These are phyloP conservation scores for Chrysanthemum seticuspe DNA, from an alignment of 129 eudicot species.

Conservation along the genomic window DNA sequence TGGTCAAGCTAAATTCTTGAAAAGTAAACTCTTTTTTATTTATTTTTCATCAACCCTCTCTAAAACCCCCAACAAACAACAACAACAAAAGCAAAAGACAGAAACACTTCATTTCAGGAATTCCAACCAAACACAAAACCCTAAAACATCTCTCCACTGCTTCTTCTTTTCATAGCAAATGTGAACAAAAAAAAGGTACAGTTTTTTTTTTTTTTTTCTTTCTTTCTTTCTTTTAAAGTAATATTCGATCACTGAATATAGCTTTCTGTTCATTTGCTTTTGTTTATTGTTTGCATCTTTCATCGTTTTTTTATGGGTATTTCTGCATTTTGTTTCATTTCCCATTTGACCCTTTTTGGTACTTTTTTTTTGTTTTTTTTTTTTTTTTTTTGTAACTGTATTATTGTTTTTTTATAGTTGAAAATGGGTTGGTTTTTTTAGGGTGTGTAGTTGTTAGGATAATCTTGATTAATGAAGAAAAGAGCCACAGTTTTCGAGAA, in stretches of 20 bases:
- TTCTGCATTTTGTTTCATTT: no score
- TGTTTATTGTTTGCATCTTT: not conserved
- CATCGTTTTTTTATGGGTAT: not conserved
- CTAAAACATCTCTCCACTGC: not conserved
- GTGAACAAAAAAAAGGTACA: constrained; percentile 22
- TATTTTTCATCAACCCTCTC: not conserved
- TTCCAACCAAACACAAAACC: not conserved
- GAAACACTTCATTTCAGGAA: not conserved
- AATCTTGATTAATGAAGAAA: no score
- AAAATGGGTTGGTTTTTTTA: no score
- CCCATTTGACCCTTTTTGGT: no score
- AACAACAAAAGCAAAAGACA: no score
- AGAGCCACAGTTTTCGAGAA: no score
- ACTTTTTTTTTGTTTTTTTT: not conserved
- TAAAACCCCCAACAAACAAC: not conserved
- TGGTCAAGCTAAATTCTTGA: not conserved
- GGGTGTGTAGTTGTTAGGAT: no score
- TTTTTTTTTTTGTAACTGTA: no score
- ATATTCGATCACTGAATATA: not conserved
- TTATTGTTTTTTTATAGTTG: no score
- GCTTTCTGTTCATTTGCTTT: not conserved
- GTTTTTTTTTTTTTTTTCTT: not conserved
- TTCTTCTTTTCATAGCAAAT: constrained; percentile 19
- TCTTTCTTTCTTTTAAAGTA: not conserved
- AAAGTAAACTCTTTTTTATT: not conserved